A percentile compares a stretch with the other conserved stretches of the same genome.
phyloP scores from a whole-genome alignment of 345 rosid species.

The Chamaenerion angustifolium region DNA sequence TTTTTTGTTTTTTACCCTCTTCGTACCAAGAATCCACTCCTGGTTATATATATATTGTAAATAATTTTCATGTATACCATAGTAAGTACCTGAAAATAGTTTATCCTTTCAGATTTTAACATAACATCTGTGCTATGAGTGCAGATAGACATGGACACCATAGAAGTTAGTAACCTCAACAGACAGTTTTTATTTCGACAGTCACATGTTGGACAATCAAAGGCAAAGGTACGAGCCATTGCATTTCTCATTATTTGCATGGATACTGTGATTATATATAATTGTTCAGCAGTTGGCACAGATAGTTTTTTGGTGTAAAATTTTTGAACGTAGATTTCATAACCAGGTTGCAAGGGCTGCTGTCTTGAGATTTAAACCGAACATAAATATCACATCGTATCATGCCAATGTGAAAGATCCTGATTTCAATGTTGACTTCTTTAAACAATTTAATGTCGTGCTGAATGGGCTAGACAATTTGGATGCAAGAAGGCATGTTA shows the following conservation, averaged over 20 bases:
- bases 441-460: conserved; percentile 87
- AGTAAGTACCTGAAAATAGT: too few species aligned
- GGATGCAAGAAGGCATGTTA: conserved; percentile 94
- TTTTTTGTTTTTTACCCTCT: too few species aligned
- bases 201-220: conserved; percentile 93
- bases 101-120: neutral
- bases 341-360: conserved; percentile 95
- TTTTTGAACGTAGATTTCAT: conserved; percentile 1
- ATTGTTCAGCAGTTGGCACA: neutral
- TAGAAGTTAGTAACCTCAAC: conserved; percentile 97
- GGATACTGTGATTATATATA: neutral
- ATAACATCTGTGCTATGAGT: neutral
- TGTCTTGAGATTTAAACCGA: conserved; percentile 81
- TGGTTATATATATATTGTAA: too few species aligned
- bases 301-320: neutral
- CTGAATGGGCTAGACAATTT: conserved; percentile 94
- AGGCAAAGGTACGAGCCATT: conserved; percentile 58
- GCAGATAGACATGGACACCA: conserved; percentile 99
- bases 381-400: conserved; percentile 64
- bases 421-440: conserved; percentile 73
- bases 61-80: too few species aligned
- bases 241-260: neutral
- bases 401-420: conserved; percentile 89
- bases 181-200: conserved; percentile 88
- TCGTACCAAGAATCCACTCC: too few species aligned